phyloP scores from a whole-genome alignment of 2,329 filamentous ascomycete genomes.

The Apiospora saccharicola region DNA sequence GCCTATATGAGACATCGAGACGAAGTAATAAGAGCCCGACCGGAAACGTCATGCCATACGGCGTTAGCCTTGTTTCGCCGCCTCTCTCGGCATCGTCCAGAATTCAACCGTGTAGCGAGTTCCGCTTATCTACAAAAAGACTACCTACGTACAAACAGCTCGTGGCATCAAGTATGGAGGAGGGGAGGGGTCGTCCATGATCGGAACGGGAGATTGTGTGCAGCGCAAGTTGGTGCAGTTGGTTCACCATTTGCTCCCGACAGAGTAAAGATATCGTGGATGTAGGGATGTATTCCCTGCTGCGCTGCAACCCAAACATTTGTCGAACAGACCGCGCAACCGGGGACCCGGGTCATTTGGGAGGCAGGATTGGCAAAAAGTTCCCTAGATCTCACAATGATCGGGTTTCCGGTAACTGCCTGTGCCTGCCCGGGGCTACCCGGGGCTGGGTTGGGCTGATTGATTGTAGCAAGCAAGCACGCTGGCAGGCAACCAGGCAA shows the following conservation, averaged over 20 bases:
- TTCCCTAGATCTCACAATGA: slow-evolving; percentile 8
- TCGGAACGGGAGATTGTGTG: slow-evolving; percentile 5
- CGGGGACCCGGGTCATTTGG: slow-evolving; percentile 15
- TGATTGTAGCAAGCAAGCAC: not conserved
- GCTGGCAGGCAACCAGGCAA: not conserved
- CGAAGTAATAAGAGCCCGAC: not conserved
- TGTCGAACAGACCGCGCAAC: not conserved
- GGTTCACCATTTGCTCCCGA: not conserved
- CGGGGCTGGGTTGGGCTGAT: not conserved
- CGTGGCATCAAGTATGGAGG: not conserved
- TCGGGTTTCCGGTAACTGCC: slow-evolving; percentile 2
- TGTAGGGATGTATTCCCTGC: not conserved
- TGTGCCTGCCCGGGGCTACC: not conserved
- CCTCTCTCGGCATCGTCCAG: slow-evolving; percentile 7
- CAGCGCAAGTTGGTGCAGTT: not conserved
- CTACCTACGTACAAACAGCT: not conserved
- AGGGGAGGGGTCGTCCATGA: not conserved
- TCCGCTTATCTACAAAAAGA: slow-evolving; percentile 14
- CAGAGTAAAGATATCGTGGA: slow-evolving; percentile 16
- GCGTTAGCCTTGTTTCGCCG: slow-evolving; percentile 12
- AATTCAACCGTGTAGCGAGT: slow-evolving; percentile 1
- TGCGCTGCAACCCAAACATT: slow-evolving; percentile 17
- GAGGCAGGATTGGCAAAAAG: not conserved
- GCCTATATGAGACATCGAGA: slow-evolving; percentile 11
- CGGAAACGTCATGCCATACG: slow-evolving; percentile 9